Evolutionary conservation across 305 asterid genomes (phyloP).

Genomic region (Fraxinus sp.): DNA sequence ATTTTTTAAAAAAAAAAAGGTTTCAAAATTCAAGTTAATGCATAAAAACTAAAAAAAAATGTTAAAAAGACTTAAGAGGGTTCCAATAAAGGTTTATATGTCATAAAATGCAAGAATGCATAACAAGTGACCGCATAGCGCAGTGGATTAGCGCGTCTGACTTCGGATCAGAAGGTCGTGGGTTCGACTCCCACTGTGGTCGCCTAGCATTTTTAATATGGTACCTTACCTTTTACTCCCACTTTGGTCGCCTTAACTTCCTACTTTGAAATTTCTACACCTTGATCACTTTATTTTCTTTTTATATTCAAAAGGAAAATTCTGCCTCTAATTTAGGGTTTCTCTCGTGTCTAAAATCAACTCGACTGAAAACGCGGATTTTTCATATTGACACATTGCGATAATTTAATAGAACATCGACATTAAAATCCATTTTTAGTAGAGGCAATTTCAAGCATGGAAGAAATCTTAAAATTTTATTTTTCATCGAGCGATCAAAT

Average conservation of each 20-base stretch:
- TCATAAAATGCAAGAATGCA: too few species aligned
- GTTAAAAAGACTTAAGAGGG: background rate
- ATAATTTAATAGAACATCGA: background rate
- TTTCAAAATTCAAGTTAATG: too few species aligned
- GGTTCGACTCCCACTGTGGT: slow-evolving; percentile 99
- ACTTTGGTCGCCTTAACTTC: background rate
- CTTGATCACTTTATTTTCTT: background rate
- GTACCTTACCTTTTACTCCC: background rate
- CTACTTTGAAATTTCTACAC: background rate
- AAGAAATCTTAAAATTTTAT: too few species aligned
- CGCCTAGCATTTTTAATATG: slow-evolving; percentile 15
- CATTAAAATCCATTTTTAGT: background rate
- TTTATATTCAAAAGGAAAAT: background rate
- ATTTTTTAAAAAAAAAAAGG: too few species aligned
- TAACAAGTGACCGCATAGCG: slow-evolving; percentile 62
- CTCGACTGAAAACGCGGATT: background rate
- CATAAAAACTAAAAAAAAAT: too few species aligned
- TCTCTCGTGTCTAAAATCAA: background rate
- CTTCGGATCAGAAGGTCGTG: slow-evolving; percentile 99
- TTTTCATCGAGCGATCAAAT: background rate
- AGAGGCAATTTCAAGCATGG: background rate
- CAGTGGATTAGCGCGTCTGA: slow-evolving; percentile 94
- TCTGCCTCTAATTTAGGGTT: background rate
- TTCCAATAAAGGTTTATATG: too few species aligned
- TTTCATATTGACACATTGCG: background rate